These are phyloP conservation scores for Aspergillus aculeatinus DNA, from an alignment of 2,329 filamentous ascomycete species.

Conservation along the genomic window DNA sequence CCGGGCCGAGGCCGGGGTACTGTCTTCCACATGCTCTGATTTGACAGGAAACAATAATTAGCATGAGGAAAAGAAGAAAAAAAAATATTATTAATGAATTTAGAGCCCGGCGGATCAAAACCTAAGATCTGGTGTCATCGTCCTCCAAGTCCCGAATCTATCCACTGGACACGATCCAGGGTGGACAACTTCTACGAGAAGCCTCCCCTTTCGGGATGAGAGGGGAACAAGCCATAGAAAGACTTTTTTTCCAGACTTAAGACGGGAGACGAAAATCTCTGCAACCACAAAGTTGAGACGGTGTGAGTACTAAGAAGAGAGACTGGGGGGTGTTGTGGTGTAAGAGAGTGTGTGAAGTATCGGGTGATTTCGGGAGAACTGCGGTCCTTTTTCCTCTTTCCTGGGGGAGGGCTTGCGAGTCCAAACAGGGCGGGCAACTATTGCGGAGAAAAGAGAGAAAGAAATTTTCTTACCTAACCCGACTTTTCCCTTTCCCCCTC, in stretches of 20 bases:
- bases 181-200: not conserved
- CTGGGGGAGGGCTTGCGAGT: constrained; percentile 11
- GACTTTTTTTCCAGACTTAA: not conserved
- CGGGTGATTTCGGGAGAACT: constrained; percentile 23
- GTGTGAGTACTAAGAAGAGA: not conserved
- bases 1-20: not conserved
- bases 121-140: not conserved
- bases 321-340: not conserved
- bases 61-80: not conserved
- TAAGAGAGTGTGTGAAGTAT: constrained; percentile 11
- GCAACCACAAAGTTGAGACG: not conserved
- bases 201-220: not conserved
- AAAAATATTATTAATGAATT: not conserved
- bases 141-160: not conserved
- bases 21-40: not conserved
- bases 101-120: not conserved
- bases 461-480: constrained; percentile 17
- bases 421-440: constrained; percentile 13
- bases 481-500: not conserved
- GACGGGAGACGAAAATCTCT: not conserved
- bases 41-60: not conserved
- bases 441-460: constrained; percentile 19
- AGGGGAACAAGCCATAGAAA: not conserved
- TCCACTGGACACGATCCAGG: not conserved
- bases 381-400: constrained; percentile 13